Evolutionary conservation across 139 green algal species (phyloP).

Genomic region (Picochlorum sp.): DNA sequence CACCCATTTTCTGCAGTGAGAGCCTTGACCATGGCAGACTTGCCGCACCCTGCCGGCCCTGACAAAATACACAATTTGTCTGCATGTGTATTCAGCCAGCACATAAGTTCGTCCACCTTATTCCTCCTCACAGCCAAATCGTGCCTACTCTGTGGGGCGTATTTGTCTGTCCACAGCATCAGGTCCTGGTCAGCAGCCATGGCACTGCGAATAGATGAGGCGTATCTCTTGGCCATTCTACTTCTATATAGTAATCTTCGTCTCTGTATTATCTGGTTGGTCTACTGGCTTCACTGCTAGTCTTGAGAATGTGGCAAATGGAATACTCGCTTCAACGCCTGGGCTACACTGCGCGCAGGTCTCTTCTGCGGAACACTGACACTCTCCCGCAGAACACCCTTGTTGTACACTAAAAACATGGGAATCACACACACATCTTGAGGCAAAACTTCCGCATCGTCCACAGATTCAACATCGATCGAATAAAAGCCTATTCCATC

Average conservation of each 20-base stretch:
- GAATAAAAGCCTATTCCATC: constrained; percentile 3
- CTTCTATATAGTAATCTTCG: no score
- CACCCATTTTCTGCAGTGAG: constrained; percentile 46
- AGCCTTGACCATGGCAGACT: constrained; percentile 43
- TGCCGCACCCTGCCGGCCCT: constrained; percentile 64
- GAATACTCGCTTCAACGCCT: constrained; percentile 10
- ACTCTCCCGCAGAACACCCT: constrained; percentile 7
- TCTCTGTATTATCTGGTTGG: no score
- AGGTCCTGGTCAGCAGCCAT: neutral
- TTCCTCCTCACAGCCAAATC: constrained; percentile 55
- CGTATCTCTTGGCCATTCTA: no score
- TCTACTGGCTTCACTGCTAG: neutral
- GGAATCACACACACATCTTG: constrained; percentile 17
- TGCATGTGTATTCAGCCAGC: constrained; percentile 42
- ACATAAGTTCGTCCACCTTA: constrained; percentile 56
- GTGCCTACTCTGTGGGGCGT: constrained; percentile 30
- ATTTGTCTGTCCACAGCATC: constrained; percentile 44
- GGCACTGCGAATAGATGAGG: no score
- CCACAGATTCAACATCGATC: constrained; percentile 13
- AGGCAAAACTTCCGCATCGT: neutral
- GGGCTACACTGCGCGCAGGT: constrained; percentile 16
- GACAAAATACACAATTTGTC: constrained; percentile 33
- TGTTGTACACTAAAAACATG: constrained; percentile 14
- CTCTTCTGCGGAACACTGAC: constrained; percentile 27
- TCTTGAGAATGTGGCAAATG: no score